phyloP scores from a whole-genome alignment of 108 stramenopile genomes.

The Mediolabrus comicus region DNA sequence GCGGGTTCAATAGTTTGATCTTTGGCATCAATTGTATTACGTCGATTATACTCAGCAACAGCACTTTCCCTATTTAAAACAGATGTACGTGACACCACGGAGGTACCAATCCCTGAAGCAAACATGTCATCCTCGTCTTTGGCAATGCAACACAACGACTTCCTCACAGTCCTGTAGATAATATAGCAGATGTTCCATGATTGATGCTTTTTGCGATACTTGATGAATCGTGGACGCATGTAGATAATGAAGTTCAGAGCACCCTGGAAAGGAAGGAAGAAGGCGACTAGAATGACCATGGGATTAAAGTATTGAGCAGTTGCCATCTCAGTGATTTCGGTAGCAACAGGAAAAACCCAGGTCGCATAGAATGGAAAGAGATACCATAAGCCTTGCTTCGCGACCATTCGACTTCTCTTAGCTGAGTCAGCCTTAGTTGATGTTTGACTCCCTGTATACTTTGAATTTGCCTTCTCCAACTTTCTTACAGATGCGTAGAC shows the following conservation, averaged over 20 bases:
- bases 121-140: not conserved
- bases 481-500: not conserved
- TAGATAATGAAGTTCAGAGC: not conserved
- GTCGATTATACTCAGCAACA: not conserved
- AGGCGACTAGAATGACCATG: not conserved
- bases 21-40: not conserved
- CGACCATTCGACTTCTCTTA: not conserved
- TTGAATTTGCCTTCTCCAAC: not conserved
- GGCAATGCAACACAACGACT: not conserved
- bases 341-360: not conserved
- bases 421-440: not conserved
- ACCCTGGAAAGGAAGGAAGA: not conserved
- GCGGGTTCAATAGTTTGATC: too few relatives aligned
- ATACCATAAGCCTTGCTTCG: not conserved
- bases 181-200: not conserved
- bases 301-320: not conserved
- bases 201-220: not conserved
- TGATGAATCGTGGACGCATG: conserved; percentile 1
- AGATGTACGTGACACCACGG: not conserved
- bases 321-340: not conserved
- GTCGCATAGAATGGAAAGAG: not conserved
- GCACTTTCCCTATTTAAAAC: not conserved
- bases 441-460: not conserved
- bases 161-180: not conserved
- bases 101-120: not conserved